Conservation (phyloP, 352 stramenopile genomes). For the Phytophthora boehmeriae region DNA sequence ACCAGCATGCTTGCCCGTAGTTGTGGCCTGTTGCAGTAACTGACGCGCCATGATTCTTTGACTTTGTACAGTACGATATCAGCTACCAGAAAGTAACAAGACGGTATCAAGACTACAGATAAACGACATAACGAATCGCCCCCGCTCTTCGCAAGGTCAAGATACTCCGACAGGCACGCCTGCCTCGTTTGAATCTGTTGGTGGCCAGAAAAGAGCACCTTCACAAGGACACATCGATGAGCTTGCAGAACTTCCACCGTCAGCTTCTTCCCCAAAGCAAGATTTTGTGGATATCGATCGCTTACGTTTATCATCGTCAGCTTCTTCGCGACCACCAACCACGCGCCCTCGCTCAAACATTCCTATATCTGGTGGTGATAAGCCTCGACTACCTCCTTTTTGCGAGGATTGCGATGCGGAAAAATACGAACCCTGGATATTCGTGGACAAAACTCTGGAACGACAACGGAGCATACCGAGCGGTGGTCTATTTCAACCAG, state of each 20-base stretch:
- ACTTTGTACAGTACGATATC: constrained; percentile 17
- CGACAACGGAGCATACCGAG: constrained; percentile 24
- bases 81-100: constrained; percentile 17
- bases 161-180: constrained; percentile 6
- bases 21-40: not conserved
- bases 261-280: constrained; percentile 20
- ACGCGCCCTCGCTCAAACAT: constrained; percentile 35
- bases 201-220: constrained; percentile 8
- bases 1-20: not conserved
- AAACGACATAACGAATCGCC: constrained; percentile 5
- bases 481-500: constrained; percentile 50
- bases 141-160: constrained; percentile 14
- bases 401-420: constrained; percentile 26
- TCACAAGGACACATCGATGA: constrained; percentile 2
- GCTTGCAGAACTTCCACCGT: not conserved
- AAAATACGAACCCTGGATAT: constrained; percentile 35
- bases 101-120: constrained; percentile 13
- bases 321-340: constrained; percentile 36
- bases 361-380: constrained; percentile 19
- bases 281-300: constrained; percentile 44
- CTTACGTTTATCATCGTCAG: constrained; percentile 31
- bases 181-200: not conserved
- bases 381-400: constrained; percentile 28
- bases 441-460: constrained; percentile 46
- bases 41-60: constrained; percentile 6